Conservation (phyloP, 768 basidiomycete genomes). For the Termitomyces sp. region DNA sequence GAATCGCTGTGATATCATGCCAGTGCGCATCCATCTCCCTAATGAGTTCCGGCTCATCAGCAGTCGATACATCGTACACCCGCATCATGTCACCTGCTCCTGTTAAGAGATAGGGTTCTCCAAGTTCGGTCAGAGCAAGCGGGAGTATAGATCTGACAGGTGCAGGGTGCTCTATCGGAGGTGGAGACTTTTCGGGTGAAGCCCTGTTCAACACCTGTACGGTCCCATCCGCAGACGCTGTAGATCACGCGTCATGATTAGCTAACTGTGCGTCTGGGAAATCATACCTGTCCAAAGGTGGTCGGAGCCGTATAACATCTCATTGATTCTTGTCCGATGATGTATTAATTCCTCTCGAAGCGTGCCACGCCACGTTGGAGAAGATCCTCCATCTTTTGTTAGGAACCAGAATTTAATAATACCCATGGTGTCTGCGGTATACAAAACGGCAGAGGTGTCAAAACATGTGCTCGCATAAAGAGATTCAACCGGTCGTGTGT, state of each 20-base stretch:
- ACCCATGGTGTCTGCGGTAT: constrained; percentile 93
- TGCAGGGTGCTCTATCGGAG: constrained; percentile 54
- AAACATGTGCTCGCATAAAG: constrained; percentile 54
- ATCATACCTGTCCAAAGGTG: constrained; percentile 85
- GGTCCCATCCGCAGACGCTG: constrained; percentile 90
- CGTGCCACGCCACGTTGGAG: constrained; percentile 48
- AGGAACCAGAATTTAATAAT: constrained; percentile 80
- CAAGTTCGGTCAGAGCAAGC: constrained; percentile 57
- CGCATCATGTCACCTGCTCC: constrained; percentile 83
- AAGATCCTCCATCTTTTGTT: constrained; percentile 33
- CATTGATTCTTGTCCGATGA: constrained; percentile 85
- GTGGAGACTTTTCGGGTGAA: constrained; percentile 35
- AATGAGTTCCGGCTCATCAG: constrained; percentile 68
- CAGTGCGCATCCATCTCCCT: constrained; percentile 81
- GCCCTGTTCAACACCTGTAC: constrained; percentile 59
- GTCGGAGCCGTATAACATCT: constrained; percentile 60
- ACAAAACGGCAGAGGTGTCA: constrained; percentile 50
- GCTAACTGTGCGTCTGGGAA: neutral
- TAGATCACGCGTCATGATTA: neutral
- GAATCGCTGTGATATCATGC: constrained; percentile 81
- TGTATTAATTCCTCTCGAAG: constrained; percentile 55
- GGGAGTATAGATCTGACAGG: constrained; percentile 76
- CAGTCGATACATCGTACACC: constrained; percentile 71
- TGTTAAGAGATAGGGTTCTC: constrained; percentile 74
- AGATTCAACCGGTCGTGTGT: constrained; percentile 86